phyloP scores from a whole-genome alignment of 805 yeast species.

The Candida glaebosa region DNA sequence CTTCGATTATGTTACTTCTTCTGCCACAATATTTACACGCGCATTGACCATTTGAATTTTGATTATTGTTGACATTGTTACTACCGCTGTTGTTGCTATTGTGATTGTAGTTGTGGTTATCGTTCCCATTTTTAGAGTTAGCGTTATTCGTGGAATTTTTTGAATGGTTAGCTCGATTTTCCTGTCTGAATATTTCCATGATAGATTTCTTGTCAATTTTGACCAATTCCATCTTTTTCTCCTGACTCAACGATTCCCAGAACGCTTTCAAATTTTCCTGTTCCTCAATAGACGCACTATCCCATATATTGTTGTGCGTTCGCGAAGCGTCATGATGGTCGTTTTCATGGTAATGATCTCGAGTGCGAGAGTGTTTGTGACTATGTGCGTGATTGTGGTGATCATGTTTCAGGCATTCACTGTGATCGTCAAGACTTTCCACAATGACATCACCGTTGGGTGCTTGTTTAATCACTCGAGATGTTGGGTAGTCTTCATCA shows the following conservation, averaged over 20 bases:
- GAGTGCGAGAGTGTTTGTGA: conserved; percentile 1
- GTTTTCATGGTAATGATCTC: conserved; percentile 8
- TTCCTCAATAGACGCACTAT: conserved; percentile 47
- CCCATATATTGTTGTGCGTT: conserved; percentile 37
- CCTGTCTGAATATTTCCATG: conserved; percentile 56
- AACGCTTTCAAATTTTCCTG: conserved; percentile 48
- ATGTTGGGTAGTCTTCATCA: conserved; percentile 64
- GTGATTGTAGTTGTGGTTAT: background rate
- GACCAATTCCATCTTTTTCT: conserved; percentile 58
- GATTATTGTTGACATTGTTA: conserved; percentile 7
- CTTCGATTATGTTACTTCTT: conserved; percentile 66
- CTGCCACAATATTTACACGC: conserved; percentile 77
- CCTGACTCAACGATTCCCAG: conserved; percentile 66
- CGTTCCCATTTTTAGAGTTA: conserved; percentile 2
- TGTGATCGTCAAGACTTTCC: conserved; percentile 46
- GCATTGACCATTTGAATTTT: conserved; percentile 34
- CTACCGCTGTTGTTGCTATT: conserved; percentile 1
- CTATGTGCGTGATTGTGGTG: conserved; percentile 8
- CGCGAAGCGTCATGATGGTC: background rate
- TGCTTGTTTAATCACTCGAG: conserved; percentile 66
- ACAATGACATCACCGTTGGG: conserved; percentile 78
- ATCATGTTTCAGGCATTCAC: conserved; percentile 2
- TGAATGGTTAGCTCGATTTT: conserved; percentile 13
- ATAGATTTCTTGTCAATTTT: conserved; percentile 68
- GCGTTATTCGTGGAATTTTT: conserved; percentile 7